Base-by-base conservation (phyloP, 83 land plant genomes). In the Isoetes engelmannii region DNA sequence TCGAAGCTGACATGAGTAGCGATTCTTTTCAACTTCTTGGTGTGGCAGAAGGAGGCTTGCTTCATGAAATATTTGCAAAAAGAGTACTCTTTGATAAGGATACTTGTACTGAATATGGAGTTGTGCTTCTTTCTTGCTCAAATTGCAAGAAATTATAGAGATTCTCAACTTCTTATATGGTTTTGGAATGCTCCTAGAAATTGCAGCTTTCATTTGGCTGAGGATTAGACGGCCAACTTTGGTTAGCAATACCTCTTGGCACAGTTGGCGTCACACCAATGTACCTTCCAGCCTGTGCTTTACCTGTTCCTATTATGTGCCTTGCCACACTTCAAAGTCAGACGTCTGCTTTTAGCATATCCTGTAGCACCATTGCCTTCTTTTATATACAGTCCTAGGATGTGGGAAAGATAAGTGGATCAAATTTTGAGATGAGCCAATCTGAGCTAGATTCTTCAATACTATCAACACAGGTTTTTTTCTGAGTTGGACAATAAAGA, bases 21-120 rank as follows among this genome's bases (percentile, higher is more conserved):
- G 97, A 89, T 71, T 80, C 97, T 4, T 92, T 81, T 46, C 97
- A 92, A 61, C 78, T 91, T 18, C 84, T 92, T 13, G 98, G 98
- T 18, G 89, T 89, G 96, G 92, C 87, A 1, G 89, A 89, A 51
- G 72, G 59, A 28, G 96, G 92, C 18, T 56, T 85, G 70, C 74
- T 89, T 42, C 98, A 95, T 6, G 55, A 63, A 20, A 56, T 75
- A 57, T 82, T 92, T 57, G 83, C 74, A 15, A 70, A 73, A 44
- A 86, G 92, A 44, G n/a, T n/a, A n/a, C n/a, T n/a, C n/a, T n/a
- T 74, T 84, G 3, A 5, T 79, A 17, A 81, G 95, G 71, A 85
- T 87, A 19, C 8, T 84, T 85, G 74, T 76, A 87, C 95, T 0
- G 88, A 91, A n/a, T 68, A 74, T 21, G 95, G 95, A 5, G 88